A percentile compares a stretch with the other conserved stretches of the same genome.
phyloP scores from a whole-genome alignment of 192 early-diverging fungal genomes.

The Cetraspora pellucida region DNA sequence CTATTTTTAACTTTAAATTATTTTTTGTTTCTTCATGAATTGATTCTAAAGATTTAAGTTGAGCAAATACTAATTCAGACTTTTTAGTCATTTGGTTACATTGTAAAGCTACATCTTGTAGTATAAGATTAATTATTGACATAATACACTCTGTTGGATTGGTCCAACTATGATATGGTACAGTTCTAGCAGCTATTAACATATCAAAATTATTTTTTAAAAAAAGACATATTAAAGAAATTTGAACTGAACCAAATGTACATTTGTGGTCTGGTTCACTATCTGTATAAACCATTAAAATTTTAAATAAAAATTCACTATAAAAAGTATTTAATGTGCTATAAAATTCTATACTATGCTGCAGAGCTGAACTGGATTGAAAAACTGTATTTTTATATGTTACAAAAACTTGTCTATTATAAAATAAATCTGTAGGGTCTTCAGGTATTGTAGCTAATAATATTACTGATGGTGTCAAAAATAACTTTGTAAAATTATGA shows the following conservation, averaged over 20 bases:
- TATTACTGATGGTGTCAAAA: no score
- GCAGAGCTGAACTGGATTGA: no score
- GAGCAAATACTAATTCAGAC: not conserved
- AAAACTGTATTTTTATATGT: no score
- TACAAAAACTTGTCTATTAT: no score
- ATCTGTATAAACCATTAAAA: no score
- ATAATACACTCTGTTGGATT: not conserved
- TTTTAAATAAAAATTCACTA: no score
- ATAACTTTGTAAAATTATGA: no score
- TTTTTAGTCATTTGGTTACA: not conserved
- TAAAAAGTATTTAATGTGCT: no score
- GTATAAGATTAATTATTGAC: not conserved
- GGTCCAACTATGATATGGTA: not conserved
- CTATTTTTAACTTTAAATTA: not conserved
- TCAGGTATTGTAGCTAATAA: no score
- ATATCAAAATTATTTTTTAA: not conserved
- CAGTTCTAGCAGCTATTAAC: not conserved
- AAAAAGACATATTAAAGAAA: not conserved
- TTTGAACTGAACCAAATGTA: conserved; percentile 6
- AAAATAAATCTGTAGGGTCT: no score
- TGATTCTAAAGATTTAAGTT: not conserved
- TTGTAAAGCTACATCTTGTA: not conserved
- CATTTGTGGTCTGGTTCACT: no score
- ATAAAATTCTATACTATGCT: no score
- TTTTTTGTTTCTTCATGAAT: not conserved